A percentile compares a stretch with the other conserved stretches of the same genome.
Evolutionary conservation across 1,284 basidiomycete species (phyloP).

Genomic region (Coriolopsis trogii): DNA sequence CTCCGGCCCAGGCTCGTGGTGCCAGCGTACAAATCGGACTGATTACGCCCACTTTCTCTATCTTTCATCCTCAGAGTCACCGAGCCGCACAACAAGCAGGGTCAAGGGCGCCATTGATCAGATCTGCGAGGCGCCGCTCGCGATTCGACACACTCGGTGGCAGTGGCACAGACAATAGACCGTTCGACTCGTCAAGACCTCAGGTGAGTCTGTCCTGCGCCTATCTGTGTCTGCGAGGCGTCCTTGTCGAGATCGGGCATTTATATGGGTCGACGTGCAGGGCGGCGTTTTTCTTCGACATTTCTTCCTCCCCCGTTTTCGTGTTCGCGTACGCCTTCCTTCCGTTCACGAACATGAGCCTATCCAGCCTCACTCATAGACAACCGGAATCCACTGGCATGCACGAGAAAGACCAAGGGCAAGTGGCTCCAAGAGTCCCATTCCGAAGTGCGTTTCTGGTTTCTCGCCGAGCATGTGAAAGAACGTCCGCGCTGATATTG

Average conservation of each 20-base stretch:
- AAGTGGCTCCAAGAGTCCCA: no score
- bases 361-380: background rate
- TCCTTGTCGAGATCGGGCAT: slow-evolving; percentile 6
- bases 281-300: background rate
- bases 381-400: no score
- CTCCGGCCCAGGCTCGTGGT: no score
- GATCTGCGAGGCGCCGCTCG: slow-evolving; percentile 1
- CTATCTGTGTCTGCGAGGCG: background rate
- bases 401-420: no score
- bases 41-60: no score
- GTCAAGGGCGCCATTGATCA: slow-evolving; percentile 7
- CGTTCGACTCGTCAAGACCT: background rate
- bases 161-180: slow-evolving; percentile 13
- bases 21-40: no score
- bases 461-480: no score
- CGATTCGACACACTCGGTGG: slow-evolving; percentile 7
- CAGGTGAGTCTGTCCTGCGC: slow-evolving; percentile 13
- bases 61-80: no score
- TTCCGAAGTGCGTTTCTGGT: no score
- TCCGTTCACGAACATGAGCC: no score
- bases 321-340: background rate
- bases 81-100: background rate
- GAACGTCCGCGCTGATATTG: background rate
- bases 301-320: background rate
- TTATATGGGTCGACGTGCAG: background rate